Base-by-base conservation (phyloP, 2,329 filamentous ascomycete genomes). In the Talaromyces sp. region DNA sequence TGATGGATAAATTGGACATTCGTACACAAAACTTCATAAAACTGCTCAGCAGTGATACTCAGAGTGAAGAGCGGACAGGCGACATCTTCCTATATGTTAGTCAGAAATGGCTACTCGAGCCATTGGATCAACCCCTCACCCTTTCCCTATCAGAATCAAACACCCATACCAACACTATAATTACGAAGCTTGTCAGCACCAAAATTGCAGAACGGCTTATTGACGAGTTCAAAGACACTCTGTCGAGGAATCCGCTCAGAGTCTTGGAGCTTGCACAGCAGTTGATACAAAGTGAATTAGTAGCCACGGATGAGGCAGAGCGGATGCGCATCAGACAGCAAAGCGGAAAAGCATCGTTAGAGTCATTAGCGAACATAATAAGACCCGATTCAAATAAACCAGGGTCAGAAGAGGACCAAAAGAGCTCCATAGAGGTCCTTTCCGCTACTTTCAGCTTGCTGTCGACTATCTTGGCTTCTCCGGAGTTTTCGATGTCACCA, bases 71-170 rank as follows among this genome's bases (percentile, higher is more conserved):
- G 50, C 64, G 69, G 17, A 76, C 72, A 8, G 73, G 71, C 7
- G 74, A 77, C 53, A 68, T 78, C 9, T 78, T 79, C 63, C 68
- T 78, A 3, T 70, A 76, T 62, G 75, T 74, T 31, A 77, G 75
- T 65, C 67, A 74, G 54, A 68, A 61, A 27, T 79, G 76, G 76
- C 73, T 79, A 2, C 66, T 75, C n/a, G 65, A 70, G 27, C 63
- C 68, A 21, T 64, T 65, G 7, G 35, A 58, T 21, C 41, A 62
- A 14, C 24, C 19, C 32, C 61, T 43, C 21, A 65, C 26, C 32
- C 61, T 54, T 24, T 35, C 66, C 21, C 56, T 64, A 21, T 55
- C 61, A 17, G 63, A 64, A 17, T 61, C 67, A 24, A 57, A 43
- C 31, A 67, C 66, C 11, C 67, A 71, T 9, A 63, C 66, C 4